Conservation (phyloP, 257 asterid species). For the Parsonsia alboflavescens region DNA sequence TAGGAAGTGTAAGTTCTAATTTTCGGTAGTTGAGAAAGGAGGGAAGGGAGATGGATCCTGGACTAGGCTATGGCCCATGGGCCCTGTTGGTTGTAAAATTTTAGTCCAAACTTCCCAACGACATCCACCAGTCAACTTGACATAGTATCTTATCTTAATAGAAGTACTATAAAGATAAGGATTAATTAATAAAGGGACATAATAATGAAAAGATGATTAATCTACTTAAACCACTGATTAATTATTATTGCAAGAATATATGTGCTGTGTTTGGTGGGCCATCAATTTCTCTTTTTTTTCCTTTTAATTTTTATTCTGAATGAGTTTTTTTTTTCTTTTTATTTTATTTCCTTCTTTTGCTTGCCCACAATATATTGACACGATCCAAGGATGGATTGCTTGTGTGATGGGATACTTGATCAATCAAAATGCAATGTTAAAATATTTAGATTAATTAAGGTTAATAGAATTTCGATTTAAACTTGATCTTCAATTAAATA, state of each 20-base stretch:
- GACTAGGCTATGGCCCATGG: not conserved
- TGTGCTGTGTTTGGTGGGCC: not conserved
- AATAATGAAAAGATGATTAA: not conserved
- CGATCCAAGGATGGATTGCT: no score
- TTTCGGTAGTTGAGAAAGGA: constrained; percentile 18
- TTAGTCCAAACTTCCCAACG: constrained; percentile 39
- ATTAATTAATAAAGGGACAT: not conserved
- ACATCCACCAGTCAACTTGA: not conserved
- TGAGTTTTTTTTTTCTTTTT: not conserved
- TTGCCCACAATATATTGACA: no score
- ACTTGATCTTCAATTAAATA: no score
- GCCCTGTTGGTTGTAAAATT: not conserved
- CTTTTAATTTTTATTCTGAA: not conserved
- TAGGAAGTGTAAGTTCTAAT: constrained; percentile 20
- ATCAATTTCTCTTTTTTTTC: not conserved
- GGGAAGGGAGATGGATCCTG: not conserved
- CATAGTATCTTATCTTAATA: constrained; percentile 15
- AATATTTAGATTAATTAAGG: no score
- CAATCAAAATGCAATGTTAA: no score
- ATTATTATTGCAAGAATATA: not conserved
- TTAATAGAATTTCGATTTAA: no score
- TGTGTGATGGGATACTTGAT: no score
- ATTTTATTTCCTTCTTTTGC: not conserved
- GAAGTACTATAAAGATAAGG: not conserved
- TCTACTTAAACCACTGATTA: not conserved